Conservation (phyloP, 805 yeast species). For the Lipomyces starkeyi region DNA sequence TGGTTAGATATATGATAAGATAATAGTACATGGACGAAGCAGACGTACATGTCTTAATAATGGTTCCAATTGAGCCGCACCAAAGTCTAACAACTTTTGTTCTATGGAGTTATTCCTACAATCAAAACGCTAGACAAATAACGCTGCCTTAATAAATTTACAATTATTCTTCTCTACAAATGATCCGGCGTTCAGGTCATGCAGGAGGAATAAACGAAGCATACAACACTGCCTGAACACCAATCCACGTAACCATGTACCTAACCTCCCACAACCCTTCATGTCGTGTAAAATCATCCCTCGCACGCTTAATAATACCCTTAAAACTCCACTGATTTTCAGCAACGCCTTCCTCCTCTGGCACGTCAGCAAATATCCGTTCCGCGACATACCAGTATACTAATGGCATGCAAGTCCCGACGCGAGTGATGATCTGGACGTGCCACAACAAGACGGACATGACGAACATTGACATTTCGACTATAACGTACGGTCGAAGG, state of each 20-base stretch:
- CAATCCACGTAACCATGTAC: constrained; percentile 66
- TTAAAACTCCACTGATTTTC: constrained; percentile 9
- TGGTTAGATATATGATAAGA: not conserved
- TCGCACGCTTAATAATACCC: constrained; percentile 17
- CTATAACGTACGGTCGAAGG: constrained; percentile 48
- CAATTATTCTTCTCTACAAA: not conserved
- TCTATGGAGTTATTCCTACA: too few relatives aligned
- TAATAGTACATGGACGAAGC: not conserved
- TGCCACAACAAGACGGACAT: constrained; percentile 71
- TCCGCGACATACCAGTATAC: constrained; percentile 73
- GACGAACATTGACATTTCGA: constrained; percentile 52
- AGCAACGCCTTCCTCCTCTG: constrained; percentile 19
- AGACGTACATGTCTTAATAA: too few relatives aligned
- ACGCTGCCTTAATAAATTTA: not conserved
- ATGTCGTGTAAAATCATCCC: constrained; percentile 27
- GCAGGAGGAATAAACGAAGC: constrained; percentile 95
- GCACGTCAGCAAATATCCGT: constrained; percentile 36
- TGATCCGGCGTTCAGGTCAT: not conserved
- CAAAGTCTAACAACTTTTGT: too few relatives aligned
- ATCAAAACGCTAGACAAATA: too few relatives aligned
- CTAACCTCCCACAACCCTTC: constrained; percentile 50
- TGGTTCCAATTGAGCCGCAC: too few relatives aligned
- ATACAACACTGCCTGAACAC: constrained; percentile 72
- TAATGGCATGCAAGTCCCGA: constrained; percentile 77
- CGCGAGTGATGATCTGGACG: constrained; percentile 83